phyloP scores from a whole-genome alignment of 2,329 filamentous ascomycete genomes.

The Huntiella omanensis region DNA sequence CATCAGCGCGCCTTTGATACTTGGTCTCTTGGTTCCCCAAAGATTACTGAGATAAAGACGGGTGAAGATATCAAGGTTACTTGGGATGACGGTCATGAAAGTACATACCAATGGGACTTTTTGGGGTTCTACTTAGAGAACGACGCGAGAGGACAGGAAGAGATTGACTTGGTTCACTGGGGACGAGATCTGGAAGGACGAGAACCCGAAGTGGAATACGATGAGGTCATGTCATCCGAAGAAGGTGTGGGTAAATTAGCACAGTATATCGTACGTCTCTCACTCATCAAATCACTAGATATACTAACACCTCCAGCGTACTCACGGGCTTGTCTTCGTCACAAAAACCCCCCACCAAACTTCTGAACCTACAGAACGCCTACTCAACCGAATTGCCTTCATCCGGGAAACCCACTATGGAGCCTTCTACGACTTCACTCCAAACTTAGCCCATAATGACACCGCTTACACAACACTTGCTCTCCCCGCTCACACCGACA shows the following conservation, averaged over 20 bases:
- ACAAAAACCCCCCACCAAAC: conserved; percentile 43
- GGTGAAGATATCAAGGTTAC: neutral
- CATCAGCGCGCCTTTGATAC: conserved; percentile 25
- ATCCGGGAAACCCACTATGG: conserved; percentile 87
- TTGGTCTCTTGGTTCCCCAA: conserved; percentile 14
- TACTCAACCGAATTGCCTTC: conserved; percentile 67
- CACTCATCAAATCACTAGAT: neutral
- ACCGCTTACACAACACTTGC: conserved; percentile 79
- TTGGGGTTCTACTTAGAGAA: conserved; percentile 27
- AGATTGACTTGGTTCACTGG: conserved; percentile 14
- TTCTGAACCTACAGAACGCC: conserved; percentile 51
- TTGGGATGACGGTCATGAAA: conserved; percentile 42
- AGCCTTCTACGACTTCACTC: conserved; percentile 62
- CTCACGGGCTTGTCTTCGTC: conserved; percentile 62
- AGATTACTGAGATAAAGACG: neutral
- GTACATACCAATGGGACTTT: conserved; percentile 47
- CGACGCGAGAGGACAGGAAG: conserved; percentile 18
- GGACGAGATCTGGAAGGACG: conserved; percentile 19
- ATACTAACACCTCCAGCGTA: conserved; percentile 27
- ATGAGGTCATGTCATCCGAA: conserved; percentile 37
- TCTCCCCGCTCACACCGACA: conserved; percentile 79
- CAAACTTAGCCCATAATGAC: conserved; percentile 72
- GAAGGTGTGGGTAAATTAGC: conserved; percentile 41
- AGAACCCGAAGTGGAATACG: conserved; percentile 41
- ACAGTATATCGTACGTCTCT: conserved; percentile 37